These are phyloP conservation scores for Saussurea involucrata DNA, from an alignment of 129 eudicot genomes.

Conservation along the genomic window DNA sequence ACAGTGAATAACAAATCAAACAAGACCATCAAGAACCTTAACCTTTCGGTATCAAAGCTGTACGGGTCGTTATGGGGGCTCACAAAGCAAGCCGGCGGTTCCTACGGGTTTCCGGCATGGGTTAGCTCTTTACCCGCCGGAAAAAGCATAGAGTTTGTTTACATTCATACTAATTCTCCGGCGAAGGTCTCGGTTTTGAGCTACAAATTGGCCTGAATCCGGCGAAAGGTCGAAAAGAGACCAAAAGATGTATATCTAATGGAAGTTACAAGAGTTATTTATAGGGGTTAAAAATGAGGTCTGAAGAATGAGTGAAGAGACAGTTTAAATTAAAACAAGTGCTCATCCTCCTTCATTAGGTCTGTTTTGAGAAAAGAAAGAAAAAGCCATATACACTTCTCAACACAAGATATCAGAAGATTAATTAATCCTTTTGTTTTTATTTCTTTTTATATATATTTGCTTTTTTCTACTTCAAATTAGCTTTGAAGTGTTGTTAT, in stretches of 20 bases:
- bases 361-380: conserved; percentile 32
- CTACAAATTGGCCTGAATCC: conserved; percentile 51
- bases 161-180: conserved; percentile 65
- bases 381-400: conserved; percentile 31
- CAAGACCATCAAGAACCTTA: conserved; percentile 59
- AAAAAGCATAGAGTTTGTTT: conserved; percentile 84
- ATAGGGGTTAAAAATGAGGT: conserved; percentile 31
- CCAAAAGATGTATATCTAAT: conserved; percentile 35
- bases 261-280: conserved; percentile 37
- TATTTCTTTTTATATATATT: background rate
- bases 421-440: conserved; percentile 10
- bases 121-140: conserved; percentile 60
- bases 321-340: conserved; percentile 33
- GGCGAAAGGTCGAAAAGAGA: conserved; percentile 3
- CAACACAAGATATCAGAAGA: conserved; percentile 25
- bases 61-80: conserved; percentile 96
- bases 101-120: conserved; percentile 76
- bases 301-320: conserved; percentile 78
- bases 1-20: conserved; percentile 67
- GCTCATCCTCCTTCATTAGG: conserved; percentile 96
- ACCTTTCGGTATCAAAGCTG: conserved; percentile 60
- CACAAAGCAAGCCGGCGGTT: conserved; percentile 45
- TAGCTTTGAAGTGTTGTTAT: conserved; percentile 33
- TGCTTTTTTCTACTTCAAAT: conserved; percentile 28
- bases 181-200: conserved; percentile 62